Base-by-base conservation (phyloP, 164 flowering plant species). In the Stephania cephalantha region DNA sequence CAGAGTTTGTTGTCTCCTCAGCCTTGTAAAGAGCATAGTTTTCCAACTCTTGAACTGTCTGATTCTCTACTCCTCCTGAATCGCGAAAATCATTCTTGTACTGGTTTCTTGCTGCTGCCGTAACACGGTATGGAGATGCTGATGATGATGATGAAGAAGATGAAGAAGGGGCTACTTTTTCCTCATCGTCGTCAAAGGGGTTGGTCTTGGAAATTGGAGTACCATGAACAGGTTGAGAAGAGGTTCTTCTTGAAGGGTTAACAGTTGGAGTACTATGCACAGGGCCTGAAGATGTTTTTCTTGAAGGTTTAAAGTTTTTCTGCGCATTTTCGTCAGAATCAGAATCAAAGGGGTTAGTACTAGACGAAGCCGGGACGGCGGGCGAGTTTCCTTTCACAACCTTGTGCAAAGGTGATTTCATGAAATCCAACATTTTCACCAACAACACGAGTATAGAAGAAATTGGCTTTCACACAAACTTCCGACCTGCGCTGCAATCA, bases 11-110 rank as follows among this genome's bases (percentile, higher is more conserved):
- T 0, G 91, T 89, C 70, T 90, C 94, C 83, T 90, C 87, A 12
- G 95, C 83, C 81, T 90, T 92, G 85, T 85, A 78, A 8, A 78
- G 89, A 0, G 92, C 90, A 71, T 88, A 90, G n/a, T 80, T 78
- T 81, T 92, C 97, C 68, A 92, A 78, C 52, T 90, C 97, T 70
- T 92, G 86, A 67, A 86, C 87, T 25, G 81, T 81, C 79, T 88
- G 86, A 75, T 80, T 86, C 78, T 89, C 87, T 9, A 90, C 35
- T 30, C 86, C 90, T 55, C 90, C 90, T 0, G 86, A 77, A 35
- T 88, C 87, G 0, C 78, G 82, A 63, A 84, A 87, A 25, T 80
- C 87, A 66, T 86, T 85, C 77, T 84, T 84, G 82, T 84, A 88
- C 13, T 71, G 74, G 20, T 82, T 78, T 74, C 81, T 86, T n/a